Base-by-base conservation (phyloP, 2,329 filamentous ascomycete species). In the Diaporthe vexans region DNA sequence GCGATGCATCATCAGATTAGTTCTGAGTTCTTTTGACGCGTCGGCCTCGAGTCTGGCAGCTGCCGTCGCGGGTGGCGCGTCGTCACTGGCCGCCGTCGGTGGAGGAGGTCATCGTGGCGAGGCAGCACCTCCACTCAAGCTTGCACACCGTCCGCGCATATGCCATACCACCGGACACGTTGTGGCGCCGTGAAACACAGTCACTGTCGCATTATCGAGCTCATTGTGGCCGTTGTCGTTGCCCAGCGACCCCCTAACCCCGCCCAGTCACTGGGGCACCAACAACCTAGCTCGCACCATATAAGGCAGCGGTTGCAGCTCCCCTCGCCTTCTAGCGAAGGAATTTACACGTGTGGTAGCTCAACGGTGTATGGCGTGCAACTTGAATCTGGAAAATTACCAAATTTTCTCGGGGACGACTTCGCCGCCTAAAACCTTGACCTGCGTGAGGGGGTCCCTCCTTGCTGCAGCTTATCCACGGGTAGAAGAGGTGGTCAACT, bases 401-500 rank as follows among this genome's bases (percentile, higher is more conserved):
- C 3, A 13, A 15, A n/a, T 15, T 33, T 35, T 43, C 19, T 8
- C 17, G 40, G n/a, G 21, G 48, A 51, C 61, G 19, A 67, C 15
- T 24, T 17, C 21, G 46, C 40, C 17, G 19, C 24, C 26, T 4
- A 15, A 10, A 17, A 7, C 40, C 61, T 40, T 26, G n/a, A 29
- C 26, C 61, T 63, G 59, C 59, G 24, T 57, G 29, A 33, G 17
- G 43, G 43, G 43, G 43, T 40, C 26, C 29, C 10, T 9, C 21
- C 61, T 35, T 57, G 54, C 26, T 17, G 43, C 13, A 35, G 46
- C 11, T 19, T 67, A 67, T 19, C 29, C 21, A 29, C 46, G 7
- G 11, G 46, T 51, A 51, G 61, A 67, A 67, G 61, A 67, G 10
- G 61, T 67, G 10, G 61, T 46, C 61, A 52, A 46, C 61, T 51